Base-by-base conservation (phyloP, 805 yeast genomes). In the Maudiozyma turicensis region DNA sequence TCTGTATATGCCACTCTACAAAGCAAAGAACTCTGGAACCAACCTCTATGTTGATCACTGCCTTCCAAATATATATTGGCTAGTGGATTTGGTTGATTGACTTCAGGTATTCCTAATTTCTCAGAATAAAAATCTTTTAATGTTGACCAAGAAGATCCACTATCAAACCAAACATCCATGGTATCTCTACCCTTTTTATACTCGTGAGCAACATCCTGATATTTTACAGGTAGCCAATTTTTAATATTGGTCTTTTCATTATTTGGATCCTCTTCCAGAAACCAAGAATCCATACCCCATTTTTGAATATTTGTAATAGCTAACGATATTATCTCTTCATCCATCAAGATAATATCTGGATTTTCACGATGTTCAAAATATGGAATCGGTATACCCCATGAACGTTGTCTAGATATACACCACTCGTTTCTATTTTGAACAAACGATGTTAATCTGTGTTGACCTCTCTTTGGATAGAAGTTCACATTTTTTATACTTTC, bases 101-200 rank as follows among this genome's bases (percentile, higher is more conserved):
- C 32, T 13, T 52, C 44, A 1, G 59, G 46, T 10, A 74, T 55
- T 1, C 65, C 64, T 8, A 72, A 59, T 34, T 67, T 65, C 3
- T 69, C 52, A 3, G 56, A 52, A 34, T 73, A 68, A 46, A 74
- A 72, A 2, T 66, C 61, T 35, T 47, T 53, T n/a, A 62, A 49
- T 2, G 56, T 63, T 40, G 68, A 70, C 98, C 99, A 93, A 34
- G 93, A 82, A 0, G 95, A 79, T 0, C 99, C 99, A 39, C 95
- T 85, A 65, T 93, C 99, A 69, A 93, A 91, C 99, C 99, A 93
- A 15, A 93, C 99, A 67, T 93, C 99, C 89, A 93, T 85, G 0
- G 99, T 93, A 57, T 93, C 99, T 42, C 72, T 76, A 1, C 96
- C 91, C 58, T 86, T 84, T 28, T 60, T 59, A 53, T 73, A 84